A percentile compares a stretch with the other conserved stretches of the same genome.
These are phyloP conservation scores for Gossypium schwendimanii DNA, from an alignment of 441 rosid genomes.

Conservation along the genomic window DNA sequence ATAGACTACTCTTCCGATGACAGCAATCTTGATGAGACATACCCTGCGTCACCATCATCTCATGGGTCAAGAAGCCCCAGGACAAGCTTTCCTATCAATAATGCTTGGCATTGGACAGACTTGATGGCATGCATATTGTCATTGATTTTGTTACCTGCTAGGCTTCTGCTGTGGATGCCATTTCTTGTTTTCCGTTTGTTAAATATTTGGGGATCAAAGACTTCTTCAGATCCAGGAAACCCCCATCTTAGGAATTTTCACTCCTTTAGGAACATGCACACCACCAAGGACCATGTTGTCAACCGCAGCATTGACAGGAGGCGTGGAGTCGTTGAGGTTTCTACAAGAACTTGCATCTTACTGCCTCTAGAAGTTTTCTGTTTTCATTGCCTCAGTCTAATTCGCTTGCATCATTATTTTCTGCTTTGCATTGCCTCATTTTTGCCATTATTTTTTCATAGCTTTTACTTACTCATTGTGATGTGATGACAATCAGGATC, in stretches of 20 bases:
- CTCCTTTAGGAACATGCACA: conserved; percentile 35
- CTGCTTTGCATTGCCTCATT: background rate
- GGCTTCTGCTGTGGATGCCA: conserved; percentile 50
- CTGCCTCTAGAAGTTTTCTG: conserved; percentile 4
- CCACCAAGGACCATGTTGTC: conserved; percentile 59
- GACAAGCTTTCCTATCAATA: conserved; percentile 34
- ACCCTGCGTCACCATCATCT: conserved; percentile 67
- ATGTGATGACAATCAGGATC: conserved; percentile 52
- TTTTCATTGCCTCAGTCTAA: conserved; percentile 5
- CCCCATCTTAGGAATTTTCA: conserved; percentile 27
- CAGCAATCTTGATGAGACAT: conserved; percentile 47
- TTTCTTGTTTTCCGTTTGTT: conserved; percentile 35
- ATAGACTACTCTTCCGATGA: conserved; percentile 76
- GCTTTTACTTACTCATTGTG: conserved; percentile 6
- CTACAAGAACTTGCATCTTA: conserved; percentile 13
- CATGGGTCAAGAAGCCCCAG: conserved; percentile 61
- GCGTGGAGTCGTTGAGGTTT: conserved; percentile 95
- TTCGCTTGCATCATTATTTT: conserved; percentile 8
- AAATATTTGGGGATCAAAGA: conserved; percentile 26
- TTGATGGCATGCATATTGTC: conserved; percentile 48
- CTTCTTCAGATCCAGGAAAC: conserved; percentile 29
- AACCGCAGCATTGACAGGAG: conserved; percentile 75
- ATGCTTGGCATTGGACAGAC: conserved; percentile 33
- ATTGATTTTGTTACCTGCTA: conserved; percentile 58
- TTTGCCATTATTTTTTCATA: background rate